Percentiles rank a stretch among this genome's conserved stretches.
Evolutionary conservation across 2,329 filamentous ascomycete species (phyloP).

Genomic region (Cryphonectria japonica): DNA sequence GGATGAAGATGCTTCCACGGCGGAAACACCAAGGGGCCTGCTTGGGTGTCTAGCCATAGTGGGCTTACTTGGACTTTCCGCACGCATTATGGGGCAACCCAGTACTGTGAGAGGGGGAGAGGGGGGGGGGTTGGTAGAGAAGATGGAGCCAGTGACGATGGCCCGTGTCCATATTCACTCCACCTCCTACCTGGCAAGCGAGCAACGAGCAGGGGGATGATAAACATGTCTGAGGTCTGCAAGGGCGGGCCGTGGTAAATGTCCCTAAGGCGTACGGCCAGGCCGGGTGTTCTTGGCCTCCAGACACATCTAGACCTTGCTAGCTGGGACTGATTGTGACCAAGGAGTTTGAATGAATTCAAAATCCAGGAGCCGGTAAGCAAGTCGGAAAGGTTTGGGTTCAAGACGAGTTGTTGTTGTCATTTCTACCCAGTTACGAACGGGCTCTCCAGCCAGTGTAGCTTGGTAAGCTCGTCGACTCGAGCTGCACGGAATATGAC

Average conservation of each 20-base stretch:
- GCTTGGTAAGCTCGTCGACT: neutral
- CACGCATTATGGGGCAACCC: neutral
- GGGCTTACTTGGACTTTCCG: neutral
- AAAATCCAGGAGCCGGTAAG: neutral
- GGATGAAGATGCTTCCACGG: neutral
- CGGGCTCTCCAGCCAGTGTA: too few species aligned
- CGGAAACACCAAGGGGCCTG: neutral
- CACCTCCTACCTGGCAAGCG: neutral
- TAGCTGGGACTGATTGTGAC: neutral
- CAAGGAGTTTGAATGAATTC: neutral
- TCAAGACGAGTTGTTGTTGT: neutral
- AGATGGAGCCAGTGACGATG: neutral
- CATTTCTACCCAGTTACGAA: neutral
- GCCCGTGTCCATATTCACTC: neutral
- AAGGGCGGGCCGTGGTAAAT: constrained; percentile 3
- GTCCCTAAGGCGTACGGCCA: neutral
- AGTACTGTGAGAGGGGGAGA: neutral
- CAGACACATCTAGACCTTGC: neutral
- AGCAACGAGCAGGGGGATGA: neutral
- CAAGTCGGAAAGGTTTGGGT: neutral
- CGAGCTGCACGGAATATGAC: neutral
- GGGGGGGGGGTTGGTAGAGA: neutral
- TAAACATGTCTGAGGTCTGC: constrained; percentile 1
- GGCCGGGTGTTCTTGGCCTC: neutral
- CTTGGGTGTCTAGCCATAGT: neutral